A percentile compares a stretch with the other conserved stretches of the same genome.
phyloP scores from a whole-genome alignment of 1,284 basidiomycete species.

The Anthracocystis panici-leucophaei region DNA sequence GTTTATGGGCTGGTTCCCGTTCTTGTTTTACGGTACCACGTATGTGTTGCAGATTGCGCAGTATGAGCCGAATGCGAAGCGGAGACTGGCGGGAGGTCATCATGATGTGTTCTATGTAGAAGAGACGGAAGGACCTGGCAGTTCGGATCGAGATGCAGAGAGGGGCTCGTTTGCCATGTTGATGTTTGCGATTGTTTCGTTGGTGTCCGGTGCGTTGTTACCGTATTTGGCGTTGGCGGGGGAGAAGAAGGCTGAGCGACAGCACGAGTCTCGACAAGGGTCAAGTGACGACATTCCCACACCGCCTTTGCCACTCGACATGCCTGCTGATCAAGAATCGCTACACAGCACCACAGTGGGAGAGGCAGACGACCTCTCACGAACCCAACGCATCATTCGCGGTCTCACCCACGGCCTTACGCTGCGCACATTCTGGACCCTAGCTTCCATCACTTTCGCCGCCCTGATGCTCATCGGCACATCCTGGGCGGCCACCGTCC shows the following conservation, averaged over 20 bases:
- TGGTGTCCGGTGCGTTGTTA: conserved; percentile 52
- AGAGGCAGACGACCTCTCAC: conserved; percentile 19
- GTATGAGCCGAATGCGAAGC: conserved; percentile 76
- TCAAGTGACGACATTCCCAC: conserved; percentile 4
- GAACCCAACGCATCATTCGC: conserved; percentile 20
- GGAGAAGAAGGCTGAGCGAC: conserved; percentile 11
- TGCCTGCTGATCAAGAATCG: conserved; percentile 13
- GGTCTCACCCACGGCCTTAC: conserved; percentile 35
- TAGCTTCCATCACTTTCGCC: conserved; percentile 48
- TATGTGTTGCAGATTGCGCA: conserved; percentile 91
- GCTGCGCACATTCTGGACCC: conserved; percentile 63
- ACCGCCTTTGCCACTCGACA: conserved; percentile 13
- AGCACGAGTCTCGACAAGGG: neutral
- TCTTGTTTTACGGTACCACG: conserved; percentile 76
- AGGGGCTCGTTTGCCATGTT: conserved; percentile 65
- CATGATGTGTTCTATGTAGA: conserved; percentile 1
- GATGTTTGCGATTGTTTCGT: conserved; percentile 59
- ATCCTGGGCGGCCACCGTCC: conserved; percentile 41
- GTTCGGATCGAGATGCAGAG: conserved; percentile 55
- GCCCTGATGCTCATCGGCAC: conserved; percentile 51
- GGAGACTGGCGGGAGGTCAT: neutral
- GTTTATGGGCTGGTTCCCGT: conserved; percentile 81
- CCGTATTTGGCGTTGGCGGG: conserved; percentile 60
- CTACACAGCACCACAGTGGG: conserved; percentile 2
- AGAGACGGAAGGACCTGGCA: neutral